Base-by-base conservation (phyloP, 2,329 filamentous ascomycete species). In the Phyllosticta ampelicida region DNA sequence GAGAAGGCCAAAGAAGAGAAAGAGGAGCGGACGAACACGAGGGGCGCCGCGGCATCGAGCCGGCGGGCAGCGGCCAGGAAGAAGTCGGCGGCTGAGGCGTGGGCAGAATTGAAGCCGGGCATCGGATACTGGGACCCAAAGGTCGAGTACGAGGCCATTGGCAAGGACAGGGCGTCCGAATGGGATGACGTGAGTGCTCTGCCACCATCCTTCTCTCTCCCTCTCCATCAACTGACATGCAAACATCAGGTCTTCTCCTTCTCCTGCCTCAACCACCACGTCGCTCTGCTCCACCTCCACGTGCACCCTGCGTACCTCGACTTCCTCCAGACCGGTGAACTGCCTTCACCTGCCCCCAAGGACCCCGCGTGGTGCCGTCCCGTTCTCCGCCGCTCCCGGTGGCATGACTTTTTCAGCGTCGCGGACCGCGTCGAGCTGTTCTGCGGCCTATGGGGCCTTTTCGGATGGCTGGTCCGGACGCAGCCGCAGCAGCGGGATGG, bases 231-330 rank as follows among this genome's bases (percentile, higher is more conserved):
- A 18, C 58, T 67, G 26, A 69, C 21, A 9, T 30, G 9, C 44
- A 26, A 30, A 55, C 9, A 19, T 26, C 64, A 85, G 80, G 76
- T 85, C 55, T 84, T 81, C 68, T 77, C 84, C 74, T 65, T 85
- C 53, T 84, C 82, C 11, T 80, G 80, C 21, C 72, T 85, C 62
- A 84, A 84, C 66, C 82, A 84, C 68, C 83, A 86, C 63, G 74
- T 85, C 61, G 77, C 79, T 58, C 77, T 86, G 53, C 66, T 85
- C 55, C 81, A 80, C 62, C 72, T 85, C 53, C 78, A 76, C 29
- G 74, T 85, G 51, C 81, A 84, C 66, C 70, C 71, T 21, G 71
- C 75, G 19, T 85, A 85, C 65, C 66, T 83, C 30, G 75, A 79
- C n/a, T 77, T 77, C 62, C 70, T 85, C 48, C 75, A 74, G 10